phyloP scores from a whole-genome alignment of 768 basidiomycete genomes.

The Boletus edulis region DNA sequence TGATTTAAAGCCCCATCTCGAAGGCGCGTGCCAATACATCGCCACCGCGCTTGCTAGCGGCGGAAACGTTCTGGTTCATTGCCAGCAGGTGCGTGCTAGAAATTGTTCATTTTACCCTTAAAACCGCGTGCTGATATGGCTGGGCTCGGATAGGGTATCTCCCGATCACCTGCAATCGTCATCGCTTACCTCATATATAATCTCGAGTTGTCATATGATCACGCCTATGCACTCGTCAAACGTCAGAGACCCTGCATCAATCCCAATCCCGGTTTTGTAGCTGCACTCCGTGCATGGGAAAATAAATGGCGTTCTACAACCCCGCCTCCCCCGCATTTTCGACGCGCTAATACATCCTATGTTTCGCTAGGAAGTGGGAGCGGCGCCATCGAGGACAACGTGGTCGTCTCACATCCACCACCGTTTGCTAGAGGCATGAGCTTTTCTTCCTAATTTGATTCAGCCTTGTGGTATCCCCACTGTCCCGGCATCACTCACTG shows the following conservation, averaged over 20 bases:
- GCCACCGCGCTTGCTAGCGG: slow-evolving; percentile 58
- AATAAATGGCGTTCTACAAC: slow-evolving; percentile 25
- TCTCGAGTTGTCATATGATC: slow-evolving; percentile 70
- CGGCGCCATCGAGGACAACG: not conserved
- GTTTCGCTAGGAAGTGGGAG: not conserved
- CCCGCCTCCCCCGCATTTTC: slow-evolving; percentile 17
- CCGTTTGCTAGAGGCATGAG: slow-evolving; percentile 26
- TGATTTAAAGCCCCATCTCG: slow-evolving; percentile 67
- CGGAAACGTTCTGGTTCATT: slow-evolving; percentile 71
- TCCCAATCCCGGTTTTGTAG: slow-evolving; percentile 75
- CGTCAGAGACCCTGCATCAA: slow-evolving; percentile 70
- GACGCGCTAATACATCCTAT: slow-evolving; percentile 31
- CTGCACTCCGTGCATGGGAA: slow-evolving; percentile 60
- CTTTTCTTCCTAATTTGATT: slow-evolving; percentile 15
- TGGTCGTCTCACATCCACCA: slow-evolving; percentile 4
- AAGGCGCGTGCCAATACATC: slow-evolving; percentile 66
- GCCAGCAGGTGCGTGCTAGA: slow-evolving; percentile 63
- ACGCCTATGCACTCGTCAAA: slow-evolving; percentile 57
- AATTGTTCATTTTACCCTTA: not conserved
- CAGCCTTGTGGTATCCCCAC: not conserved
- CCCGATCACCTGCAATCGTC: slow-evolving; percentile 72
- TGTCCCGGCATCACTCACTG: not conserved
- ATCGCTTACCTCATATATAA: slow-evolving; percentile 81
- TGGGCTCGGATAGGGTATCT: slow-evolving; percentile 55
- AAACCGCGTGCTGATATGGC: not conserved